A percentile compares a stretch with the other conserved stretches of the same genome.
phyloP scores from a whole-genome alignment of 805 yeast genomes.

The Komagataella pastoris region DNA sequence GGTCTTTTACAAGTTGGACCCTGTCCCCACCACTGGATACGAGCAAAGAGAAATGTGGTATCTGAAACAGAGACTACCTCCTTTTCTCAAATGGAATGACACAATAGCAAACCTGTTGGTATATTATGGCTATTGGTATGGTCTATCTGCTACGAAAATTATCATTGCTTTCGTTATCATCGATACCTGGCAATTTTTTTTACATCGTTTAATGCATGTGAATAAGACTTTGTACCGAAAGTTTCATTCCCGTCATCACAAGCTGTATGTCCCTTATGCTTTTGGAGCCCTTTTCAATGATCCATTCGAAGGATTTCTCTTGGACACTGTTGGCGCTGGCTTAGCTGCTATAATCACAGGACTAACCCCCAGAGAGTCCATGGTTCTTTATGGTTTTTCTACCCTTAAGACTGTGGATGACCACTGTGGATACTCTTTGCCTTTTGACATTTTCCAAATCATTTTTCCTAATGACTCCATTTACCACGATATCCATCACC shows the following conservation, averaged over 20 bases:
- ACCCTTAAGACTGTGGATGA: conserved; percentile 96
- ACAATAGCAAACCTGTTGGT: conserved; percentile 34
- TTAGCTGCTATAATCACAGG: conserved; percentile 52
- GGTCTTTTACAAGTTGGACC: conserved; percentile 41
- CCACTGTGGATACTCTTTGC: conserved; percentile 95
- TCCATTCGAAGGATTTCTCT: conserved; percentile 83
- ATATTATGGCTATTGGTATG: conserved; percentile 45
- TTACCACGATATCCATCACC: conserved; percentile 96
- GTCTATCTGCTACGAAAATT: conserved; percentile 45
- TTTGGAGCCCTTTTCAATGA: conserved; percentile 93
- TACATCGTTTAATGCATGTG: conserved; percentile 82
- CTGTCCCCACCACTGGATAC: conserved; percentile 34
- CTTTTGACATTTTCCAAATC: conserved; percentile 81
- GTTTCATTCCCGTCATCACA: conserved; percentile 91
- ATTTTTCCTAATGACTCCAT: conserved; percentile 91
- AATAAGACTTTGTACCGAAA: conserved; percentile 63
- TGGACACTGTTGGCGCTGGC: conserved; percentile 91
- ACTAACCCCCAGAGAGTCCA: conserved; percentile 65
- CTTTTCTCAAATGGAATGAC: background rate
- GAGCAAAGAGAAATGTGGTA: conserved; percentile 35
- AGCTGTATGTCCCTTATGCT: conserved; percentile 91
- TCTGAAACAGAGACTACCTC: conserved; percentile 19
- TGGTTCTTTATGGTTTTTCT: conserved; percentile 68
- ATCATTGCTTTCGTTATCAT: conserved; percentile 55
- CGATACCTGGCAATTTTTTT: conserved; percentile 92